Conservation (phyloP, 768 basidiomycete species). For the Phanerochaete sordida region DNA sequence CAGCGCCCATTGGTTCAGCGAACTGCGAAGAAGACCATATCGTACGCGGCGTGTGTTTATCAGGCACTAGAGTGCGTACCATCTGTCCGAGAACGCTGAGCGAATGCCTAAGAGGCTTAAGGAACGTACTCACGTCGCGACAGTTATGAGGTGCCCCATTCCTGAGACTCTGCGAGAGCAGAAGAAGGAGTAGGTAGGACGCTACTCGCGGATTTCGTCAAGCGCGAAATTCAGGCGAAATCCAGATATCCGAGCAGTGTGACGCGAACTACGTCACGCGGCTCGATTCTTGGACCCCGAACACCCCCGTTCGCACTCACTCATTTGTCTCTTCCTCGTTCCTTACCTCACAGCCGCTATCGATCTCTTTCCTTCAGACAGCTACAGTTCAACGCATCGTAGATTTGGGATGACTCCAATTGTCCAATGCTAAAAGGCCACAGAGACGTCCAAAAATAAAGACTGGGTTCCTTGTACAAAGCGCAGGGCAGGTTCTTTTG, state of each 20-base stretch:
- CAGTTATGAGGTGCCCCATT: constrained; percentile 87
- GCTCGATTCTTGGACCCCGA: too few species aligned
- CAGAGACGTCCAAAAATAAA: background rate
- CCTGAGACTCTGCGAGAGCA: background rate
- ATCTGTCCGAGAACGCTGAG: constrained; percentile 11
- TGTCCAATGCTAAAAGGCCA: background rate
- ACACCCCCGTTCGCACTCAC: too few species aligned
- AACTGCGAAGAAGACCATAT: constrained; percentile 42
- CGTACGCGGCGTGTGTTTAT: background rate
- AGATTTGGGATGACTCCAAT: background rate
- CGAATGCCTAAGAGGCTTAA: background rate
- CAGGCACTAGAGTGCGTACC: constrained; percentile 23
- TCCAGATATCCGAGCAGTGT: background rate
- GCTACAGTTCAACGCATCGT: too few species aligned
- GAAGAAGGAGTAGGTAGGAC: background rate
- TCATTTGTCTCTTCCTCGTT: too few species aligned
- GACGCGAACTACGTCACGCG: background rate
- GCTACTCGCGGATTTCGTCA: background rate
- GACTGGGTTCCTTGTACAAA: background rate
- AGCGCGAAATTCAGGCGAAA: background rate
- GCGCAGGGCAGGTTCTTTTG: background rate
- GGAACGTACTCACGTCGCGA: constrained; percentile 68
- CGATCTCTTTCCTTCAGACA: too few species aligned
- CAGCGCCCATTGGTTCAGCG: constrained; percentile 95
- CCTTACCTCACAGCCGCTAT: too few species aligned